Percentiles rank a stretch among this genome's conserved stretches.
phyloP scores from a whole-genome alignment of 1,139 yeast species.

The Kurtzmaniella quercitrusa region DNA sequence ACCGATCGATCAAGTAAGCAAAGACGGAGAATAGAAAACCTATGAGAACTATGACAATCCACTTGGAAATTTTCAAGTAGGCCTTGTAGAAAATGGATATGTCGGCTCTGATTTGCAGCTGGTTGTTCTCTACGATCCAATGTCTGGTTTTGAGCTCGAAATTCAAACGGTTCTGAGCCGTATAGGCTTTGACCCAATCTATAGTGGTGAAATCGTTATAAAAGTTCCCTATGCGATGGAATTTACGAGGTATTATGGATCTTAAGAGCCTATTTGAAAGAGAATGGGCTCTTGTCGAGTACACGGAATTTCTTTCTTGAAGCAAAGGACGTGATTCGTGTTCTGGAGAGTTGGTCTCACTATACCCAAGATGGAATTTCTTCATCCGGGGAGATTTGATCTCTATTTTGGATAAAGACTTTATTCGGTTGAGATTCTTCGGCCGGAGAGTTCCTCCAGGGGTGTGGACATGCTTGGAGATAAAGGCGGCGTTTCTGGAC shows the following conservation, averaged over 20 bases:
- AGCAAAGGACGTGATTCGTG: slow-evolving; percentile 3
- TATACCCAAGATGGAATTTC: neutral
- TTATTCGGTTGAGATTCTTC: slow-evolving; percentile 13
- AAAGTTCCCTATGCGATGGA: slow-evolving; percentile 28
- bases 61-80: slow-evolving; percentile 31
- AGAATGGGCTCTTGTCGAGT: slow-evolving; percentile 14
- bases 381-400: slow-evolving; percentile 16
- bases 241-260: slow-evolving; percentile 14
- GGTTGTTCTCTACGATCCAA: slow-evolving; percentile 18
- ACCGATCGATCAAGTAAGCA: slow-evolving; percentile 49
- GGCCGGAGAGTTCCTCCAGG: slow-evolving; percentile 5
- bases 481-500: neutral
- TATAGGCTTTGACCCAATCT: slow-evolving; percentile 59
- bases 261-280: slow-evolving; percentile 17
- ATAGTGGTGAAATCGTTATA: slow-evolving; percentile 67
- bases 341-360: slow-evolving; percentile 8
- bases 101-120: slow-evolving; percentile 2
- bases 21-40: slow-evolving; percentile 48
- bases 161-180: slow-evolving; percentile 43
- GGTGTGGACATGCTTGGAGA: slow-evolving; percentile 1
- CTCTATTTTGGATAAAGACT: slow-evolving; percentile 21
- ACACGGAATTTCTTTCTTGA: slow-evolving; percentile 13
- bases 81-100: slow-evolving; percentile 23
- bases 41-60: slow-evolving; percentile 48
- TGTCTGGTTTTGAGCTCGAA: slow-evolving; percentile 28